These are phyloP conservation scores for Solanum rostratum DNA, from an alignment of 257 asterid species.

Conservation along the genomic window DNA sequence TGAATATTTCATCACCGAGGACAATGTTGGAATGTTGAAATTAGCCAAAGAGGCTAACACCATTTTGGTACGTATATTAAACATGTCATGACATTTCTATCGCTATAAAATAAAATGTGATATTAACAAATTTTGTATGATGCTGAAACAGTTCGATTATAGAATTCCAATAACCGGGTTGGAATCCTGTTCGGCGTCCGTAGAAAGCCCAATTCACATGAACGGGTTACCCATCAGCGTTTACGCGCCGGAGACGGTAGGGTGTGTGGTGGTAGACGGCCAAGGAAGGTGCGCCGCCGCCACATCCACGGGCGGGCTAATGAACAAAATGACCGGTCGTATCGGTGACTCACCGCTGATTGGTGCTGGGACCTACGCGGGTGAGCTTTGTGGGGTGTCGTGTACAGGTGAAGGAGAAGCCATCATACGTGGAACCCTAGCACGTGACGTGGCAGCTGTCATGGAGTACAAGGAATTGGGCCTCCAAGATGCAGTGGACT, in stretches of 20 bases:
- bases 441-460: conserved; percentile 91
- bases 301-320: conserved; percentile 91
- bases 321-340: conserved; percentile 83
- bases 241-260: conserved; percentile 89
- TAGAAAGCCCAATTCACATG: conserved; percentile 53
- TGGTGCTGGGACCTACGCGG: conserved; percentile 87
- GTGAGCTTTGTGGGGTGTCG: conserved; percentile 68
- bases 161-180: conserved; percentile 41
- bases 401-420: conserved; percentile 99
- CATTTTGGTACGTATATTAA: conserved; percentile 34
- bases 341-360: conserved; percentile 93
- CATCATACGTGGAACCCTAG: conserved; percentile 86
- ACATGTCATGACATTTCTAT: not conserved
- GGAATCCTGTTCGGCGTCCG: conserved; percentile 42
- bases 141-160: conserved; percentile 53
- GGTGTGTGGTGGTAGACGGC: conserved; percentile 86
- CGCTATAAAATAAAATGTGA: not conserved
- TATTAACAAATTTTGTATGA: not conserved
- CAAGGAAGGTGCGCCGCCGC: conserved; percentile 88
- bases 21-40: conserved; percentile 83
- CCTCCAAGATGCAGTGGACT: conserved; percentile 79
- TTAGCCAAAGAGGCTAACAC: conserved; percentile 89
- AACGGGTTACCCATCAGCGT: conserved; percentile 81
- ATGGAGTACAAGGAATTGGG: conserved; percentile 83
- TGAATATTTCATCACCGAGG: conserved; percentile 79